Base-by-base conservation (phyloP, 345 rosid species). In the Gynandropsis gynandra region DNA sequence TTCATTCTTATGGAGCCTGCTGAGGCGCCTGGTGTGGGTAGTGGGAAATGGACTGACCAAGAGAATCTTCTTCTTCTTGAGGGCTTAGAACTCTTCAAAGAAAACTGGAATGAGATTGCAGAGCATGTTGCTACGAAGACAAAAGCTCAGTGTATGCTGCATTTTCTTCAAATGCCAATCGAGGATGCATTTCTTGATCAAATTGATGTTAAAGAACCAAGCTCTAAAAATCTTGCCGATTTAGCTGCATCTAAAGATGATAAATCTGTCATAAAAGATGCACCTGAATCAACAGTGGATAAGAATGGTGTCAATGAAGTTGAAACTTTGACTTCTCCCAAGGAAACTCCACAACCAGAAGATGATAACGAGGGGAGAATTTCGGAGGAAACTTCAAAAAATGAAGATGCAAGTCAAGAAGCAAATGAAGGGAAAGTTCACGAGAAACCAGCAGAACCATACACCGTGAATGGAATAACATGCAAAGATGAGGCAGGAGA, bases 121-220 rank as follows among this genome's bases (percentile, higher is more conserved):
- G 99, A 93, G 67, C 99, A 93, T 74, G 99, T 93, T 66, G 97
- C 95, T 46, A 88, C 99, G 4, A 93, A 93, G 71, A 81, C 99
- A 9, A 88, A 81, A 74, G 89, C 89, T 70, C 95, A 93, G 57
- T 93, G 99, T 68, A 93, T 93, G 61, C 77, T 93, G 73, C 97
- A 93, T 72, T 93, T 93, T 72, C 74, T 93, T 62, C 95, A 88
- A 69, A 88, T 93, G 97, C 99, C 99, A 35, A 85, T 88, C 54
- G 94, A 81, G 74, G 99, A 88, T 80, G 62, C 62, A 10, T 85
- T 92, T 77, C 66, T 76, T 59, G 80, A 87, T 43, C 50, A 44
- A 56, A 72, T 56, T 52, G 81, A 62, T 62, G 63, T 70, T 55
- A 62, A 50, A 48, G 75, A 72, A 63, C 69, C 53, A n/a, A 51